Evolutionary conservation across 352 stramenopile species (phyloP), one percentile per base, ranked within the genome.

Genomic region (Pythium sp.): DNA sequence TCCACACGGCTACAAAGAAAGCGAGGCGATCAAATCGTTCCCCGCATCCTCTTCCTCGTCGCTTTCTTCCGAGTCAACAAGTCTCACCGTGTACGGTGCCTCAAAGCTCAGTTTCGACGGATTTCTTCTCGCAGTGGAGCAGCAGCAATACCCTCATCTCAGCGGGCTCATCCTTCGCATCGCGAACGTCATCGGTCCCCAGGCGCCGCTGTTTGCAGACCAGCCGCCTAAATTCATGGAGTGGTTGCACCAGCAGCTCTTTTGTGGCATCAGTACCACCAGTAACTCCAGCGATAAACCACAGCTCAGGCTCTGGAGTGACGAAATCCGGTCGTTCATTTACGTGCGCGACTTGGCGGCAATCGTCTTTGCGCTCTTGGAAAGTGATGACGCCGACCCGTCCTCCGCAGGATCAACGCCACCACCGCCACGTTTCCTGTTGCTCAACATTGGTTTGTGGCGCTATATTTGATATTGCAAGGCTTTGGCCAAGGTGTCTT

Each of bases 301-400:
- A 11, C 72, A 77, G 0, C 67, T 91, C 15, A 69, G 71, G 9
- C 67, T 91, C 22, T 91, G 83, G 83, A 77, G 65, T 56, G 83
- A 91, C 65, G 83, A 91, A 68, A 70, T 86, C 65, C 79, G 83
- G 18, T 91, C 83, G 28, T 91, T 85, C 53, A 65, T 90, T 28
- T 85, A 77, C 62, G 72, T 90, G 32, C 55, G 72, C 7, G 81
- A 91, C 61, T 72, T 91, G n/a, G 72, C 74, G 9, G 32, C 62
- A 1, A 62, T 89, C 26, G 30, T 89, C 22, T 74, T 82, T 61
- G 47, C 41, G 57, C 34, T 89, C 18, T 43, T 87, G 15, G 60
- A n/a, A 20, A 24, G 12, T 18, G 32, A 46, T 41, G 26, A 12
- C 56, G 20, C 0, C 49, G 5, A 49, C 41, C 4, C 5, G 5